Base-by-base conservation (phyloP, 768 basidiomycete species). In the Mycena alexandri region DNA sequence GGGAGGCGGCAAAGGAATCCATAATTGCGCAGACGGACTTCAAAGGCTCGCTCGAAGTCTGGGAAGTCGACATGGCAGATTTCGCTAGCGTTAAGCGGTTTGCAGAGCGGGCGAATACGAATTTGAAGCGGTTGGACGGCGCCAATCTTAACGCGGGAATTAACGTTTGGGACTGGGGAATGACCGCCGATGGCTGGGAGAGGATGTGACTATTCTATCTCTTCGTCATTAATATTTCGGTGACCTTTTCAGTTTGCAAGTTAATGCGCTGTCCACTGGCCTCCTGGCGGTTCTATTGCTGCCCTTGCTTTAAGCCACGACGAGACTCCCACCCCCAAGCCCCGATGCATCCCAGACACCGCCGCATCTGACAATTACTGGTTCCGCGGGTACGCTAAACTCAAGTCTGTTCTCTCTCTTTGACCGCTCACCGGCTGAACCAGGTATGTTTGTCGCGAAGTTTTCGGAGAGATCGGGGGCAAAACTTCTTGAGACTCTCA, bases 291-390 rank as follows among this genome's bases (percentile, higher is more conserved):
- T 67, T 48, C 46, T 29, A 29, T 29, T 29, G 6, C 29, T 29
- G 29, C 29, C 69, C 41, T 10, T 63, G 10, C 51, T 70, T 2
- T 50, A 63, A 7, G 46, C 57, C 24, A 67, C 69, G n/a, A 22
- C 65, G 22, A 57, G 21, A 14, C 69, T 67, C n/a, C 29, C 29
- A 6, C 29, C 6, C 29, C 57, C 57, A 14, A 47, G 33, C n/a
- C 53, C 60, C 51, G 16, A 55, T 21, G 14, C 38, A 2, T 13
- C 60, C 5, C 43, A 34, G 14, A 43, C 55, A 8, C 61, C 42
- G 19, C 69, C 69, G 3, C 69, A 70, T 62, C 55, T 70, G 8
- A 63, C 65, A 8, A 58, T 70, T 10, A 60, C 57, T 10, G 65
- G 65, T 5, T 67, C 65, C 13, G 53, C 34, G 19, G 54, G 63